Evolutionary conservation across 495 filamentous ascomycete species (phyloP).

Genomic region (Viridothelium virens): DNA sequence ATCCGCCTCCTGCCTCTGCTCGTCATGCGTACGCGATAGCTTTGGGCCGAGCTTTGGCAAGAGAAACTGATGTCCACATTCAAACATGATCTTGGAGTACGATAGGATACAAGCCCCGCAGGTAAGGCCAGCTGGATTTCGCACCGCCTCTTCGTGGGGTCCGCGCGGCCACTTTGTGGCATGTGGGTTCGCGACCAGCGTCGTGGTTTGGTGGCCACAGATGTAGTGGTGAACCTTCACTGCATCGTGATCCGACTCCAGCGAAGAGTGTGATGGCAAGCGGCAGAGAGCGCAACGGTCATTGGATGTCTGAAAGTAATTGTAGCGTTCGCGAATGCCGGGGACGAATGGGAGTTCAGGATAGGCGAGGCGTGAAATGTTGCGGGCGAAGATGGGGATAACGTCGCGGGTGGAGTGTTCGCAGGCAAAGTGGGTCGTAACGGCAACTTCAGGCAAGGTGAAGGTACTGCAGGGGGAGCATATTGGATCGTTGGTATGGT

Average conservation of each 20-base stretch:
- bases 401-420: background rate
- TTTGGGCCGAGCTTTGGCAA: too few species aligned
- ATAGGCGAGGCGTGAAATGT: background rate
- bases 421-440: background rate
- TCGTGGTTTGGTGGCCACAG: background rate
- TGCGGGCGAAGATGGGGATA: background rate
- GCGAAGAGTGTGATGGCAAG: too few species aligned
- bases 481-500: too few species aligned
- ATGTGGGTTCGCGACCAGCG: background rate
- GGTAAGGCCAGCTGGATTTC: background rate
- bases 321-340: background rate
- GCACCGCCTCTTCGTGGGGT: background rate
- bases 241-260: too few species aligned
- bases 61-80: slow-evolving; percentile 3
- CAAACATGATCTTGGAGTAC: background rate
- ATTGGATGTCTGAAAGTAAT: background rate
- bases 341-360: slow-evolving; percentile 5
- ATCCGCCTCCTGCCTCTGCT: too few species aligned
- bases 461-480: too few species aligned
- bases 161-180: background rate
- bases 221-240: background rate
- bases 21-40: too few species aligned
- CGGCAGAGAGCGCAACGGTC: background rate
- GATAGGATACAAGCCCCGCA: background rate
- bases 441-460: background rate